A percentile compares a stretch with the other conserved stretches of the same genome.
These are phyloP conservation scores for Hypomyces perniciosus DNA, from an alignment of 2,329 filamentous ascomycete species.

Conservation along the genomic window DNA sequence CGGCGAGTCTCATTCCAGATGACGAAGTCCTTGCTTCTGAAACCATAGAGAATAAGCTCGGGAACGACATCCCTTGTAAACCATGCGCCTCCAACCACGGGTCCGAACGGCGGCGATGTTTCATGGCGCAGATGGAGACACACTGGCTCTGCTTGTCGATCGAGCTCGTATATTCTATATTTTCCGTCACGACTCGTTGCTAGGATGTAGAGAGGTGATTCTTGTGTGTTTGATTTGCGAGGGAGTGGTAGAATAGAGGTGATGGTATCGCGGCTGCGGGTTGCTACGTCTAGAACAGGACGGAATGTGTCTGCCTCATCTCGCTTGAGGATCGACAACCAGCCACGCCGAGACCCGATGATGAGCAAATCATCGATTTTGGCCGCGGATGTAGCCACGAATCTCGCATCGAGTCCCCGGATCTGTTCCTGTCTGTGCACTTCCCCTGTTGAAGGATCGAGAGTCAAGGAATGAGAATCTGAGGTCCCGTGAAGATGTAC, in stretches of 20 bases:
- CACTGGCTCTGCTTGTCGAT: conserved; percentile 17
- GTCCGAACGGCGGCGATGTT: conserved; percentile 63
- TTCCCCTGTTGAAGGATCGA: conserved; percentile 27
- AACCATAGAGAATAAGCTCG: conserved; percentile 71
- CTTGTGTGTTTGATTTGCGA: conserved; percentile 10
- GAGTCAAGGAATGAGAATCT: conserved; percentile 37
- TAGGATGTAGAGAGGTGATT: conserved; percentile 46
- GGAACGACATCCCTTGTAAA: conserved; percentile 37
- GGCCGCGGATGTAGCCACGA: conserved; percentile 43
- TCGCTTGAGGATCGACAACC: conserved; percentile 32
- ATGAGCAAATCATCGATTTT: conserved; percentile 38
- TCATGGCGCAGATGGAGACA: conserved; percentile 55
- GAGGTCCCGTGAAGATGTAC: conserved; percentile 42
- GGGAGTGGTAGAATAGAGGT: conserved; percentile 55
- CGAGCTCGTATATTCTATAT: conserved; percentile 57
- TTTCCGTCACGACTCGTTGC: conserved; percentile 72
- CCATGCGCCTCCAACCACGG: conserved; percentile 68
- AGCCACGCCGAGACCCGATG: conserved; percentile 50
- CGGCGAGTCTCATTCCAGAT: conserved; percentile 72
- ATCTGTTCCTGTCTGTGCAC: conserved; percentile 27
- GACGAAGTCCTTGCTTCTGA: conserved; percentile 71
- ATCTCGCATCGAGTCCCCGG: conserved; percentile 39
- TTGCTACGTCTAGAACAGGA: conserved; percentile 29
- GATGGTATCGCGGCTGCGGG: conserved; percentile 55
- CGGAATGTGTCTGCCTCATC: conserved; percentile 21